These are phyloP conservation scores for Penicillium sp. DNA, from an alignment of 2,329 filamentous ascomycete species.

Conservation along the genomic window DNA sequence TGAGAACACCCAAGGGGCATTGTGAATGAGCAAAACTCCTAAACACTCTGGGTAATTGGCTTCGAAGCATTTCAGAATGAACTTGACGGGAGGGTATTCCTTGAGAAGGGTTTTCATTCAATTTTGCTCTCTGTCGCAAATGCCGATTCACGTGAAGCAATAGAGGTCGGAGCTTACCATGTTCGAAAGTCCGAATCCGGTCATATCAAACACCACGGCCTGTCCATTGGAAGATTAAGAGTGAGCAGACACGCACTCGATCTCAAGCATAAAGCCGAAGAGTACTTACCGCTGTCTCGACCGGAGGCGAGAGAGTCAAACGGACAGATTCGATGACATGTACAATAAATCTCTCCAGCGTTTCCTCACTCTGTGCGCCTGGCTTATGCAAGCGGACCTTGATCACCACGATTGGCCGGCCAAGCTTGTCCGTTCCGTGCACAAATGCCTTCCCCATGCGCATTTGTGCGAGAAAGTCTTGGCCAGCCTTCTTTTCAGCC, in stretches of 20 bases:
- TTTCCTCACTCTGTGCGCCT: slow-evolving; percentile 77
- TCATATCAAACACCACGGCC: slow-evolving; percentile 94
- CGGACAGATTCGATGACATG: slow-evolving; percentile 90
- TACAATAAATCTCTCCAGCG: slow-evolving; percentile 80
- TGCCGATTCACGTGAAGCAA: too few species aligned
- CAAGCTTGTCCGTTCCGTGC: slow-evolving; percentile 75
- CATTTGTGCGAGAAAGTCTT: slow-evolving; percentile 75
- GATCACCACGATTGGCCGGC: slow-evolving; percentile 77
- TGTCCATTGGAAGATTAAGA: slow-evolving; percentile 29
- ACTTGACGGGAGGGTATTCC: slow-evolving; percentile 94
- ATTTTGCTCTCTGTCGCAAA: neutral
- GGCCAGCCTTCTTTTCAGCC: slow-evolving; percentile 57
- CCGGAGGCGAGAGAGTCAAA: slow-evolving; percentile 66
- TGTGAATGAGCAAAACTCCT: slow-evolving; percentile 82
- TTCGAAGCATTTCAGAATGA: slow-evolving; percentile 97
- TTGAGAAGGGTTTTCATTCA: slow-evolving; percentile 21
- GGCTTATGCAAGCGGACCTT: slow-evolving; percentile 72
- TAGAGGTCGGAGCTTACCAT: slow-evolving; percentile 55
- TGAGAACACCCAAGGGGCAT: slow-evolving; percentile 92
- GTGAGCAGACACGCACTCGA: slow-evolving; percentile 1
- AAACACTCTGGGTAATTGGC: slow-evolving; percentile 92
- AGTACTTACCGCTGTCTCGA: slow-evolving; percentile 76
- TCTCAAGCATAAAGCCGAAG: neutral
- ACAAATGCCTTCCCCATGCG: slow-evolving; percentile 87
- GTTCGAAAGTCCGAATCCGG: slow-evolving; percentile 83